A percentile compares a stretch with the other conserved stretches of the same genome.
These are phyloP conservation scores for Rutidosis leptorrhynchoides DNA, from an alignment of 129 eudicot species.

Conservation along the genomic window DNA sequence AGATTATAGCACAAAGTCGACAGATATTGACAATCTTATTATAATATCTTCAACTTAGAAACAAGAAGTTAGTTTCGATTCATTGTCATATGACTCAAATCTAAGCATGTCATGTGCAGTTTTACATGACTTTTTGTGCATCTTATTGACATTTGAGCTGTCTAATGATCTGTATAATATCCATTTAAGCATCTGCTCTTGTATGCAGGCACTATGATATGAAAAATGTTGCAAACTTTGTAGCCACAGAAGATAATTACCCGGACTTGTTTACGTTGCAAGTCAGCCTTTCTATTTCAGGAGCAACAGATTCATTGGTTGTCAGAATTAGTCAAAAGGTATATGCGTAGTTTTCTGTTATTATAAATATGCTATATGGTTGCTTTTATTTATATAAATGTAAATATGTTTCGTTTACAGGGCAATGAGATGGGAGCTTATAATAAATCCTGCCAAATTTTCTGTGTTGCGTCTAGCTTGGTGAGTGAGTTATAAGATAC, in stretches of 20 bases:
- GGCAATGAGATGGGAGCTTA: conserved; percentile 54
- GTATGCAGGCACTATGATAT: conserved; percentile 69
- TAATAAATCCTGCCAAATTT: conserved; percentile 49
- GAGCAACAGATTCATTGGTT: conserved; percentile 39
- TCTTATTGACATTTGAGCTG: background rate
- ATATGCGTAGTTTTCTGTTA: conserved; percentile 7
- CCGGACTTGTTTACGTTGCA: conserved; percentile 57
- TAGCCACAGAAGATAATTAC: conserved; percentile 35
- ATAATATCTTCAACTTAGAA: background rate
- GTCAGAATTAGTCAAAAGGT: conserved; percentile 71
- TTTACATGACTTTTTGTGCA: background rate
- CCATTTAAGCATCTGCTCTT: conserved; percentile 12
- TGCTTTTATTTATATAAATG: conserved; percentile 4
- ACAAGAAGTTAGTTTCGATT: background rate
- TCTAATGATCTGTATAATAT: background rate
- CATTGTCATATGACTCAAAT: background rate
- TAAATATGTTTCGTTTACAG: conserved; percentile 37
- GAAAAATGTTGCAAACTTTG: conserved; percentile 37
- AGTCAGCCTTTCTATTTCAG: conserved; percentile 49
- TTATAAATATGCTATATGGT: background rate
- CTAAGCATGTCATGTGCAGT: background rate
- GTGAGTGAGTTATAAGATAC: background rate
- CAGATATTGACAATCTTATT: background rate
- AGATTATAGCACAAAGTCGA: background rate
- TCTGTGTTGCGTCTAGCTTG: conserved; percentile 42